These are phyloP conservation scores for Monosporascus sp. DNA, from an alignment of 2,329 filamentous ascomycete genomes.

Conservation along the genomic window DNA sequence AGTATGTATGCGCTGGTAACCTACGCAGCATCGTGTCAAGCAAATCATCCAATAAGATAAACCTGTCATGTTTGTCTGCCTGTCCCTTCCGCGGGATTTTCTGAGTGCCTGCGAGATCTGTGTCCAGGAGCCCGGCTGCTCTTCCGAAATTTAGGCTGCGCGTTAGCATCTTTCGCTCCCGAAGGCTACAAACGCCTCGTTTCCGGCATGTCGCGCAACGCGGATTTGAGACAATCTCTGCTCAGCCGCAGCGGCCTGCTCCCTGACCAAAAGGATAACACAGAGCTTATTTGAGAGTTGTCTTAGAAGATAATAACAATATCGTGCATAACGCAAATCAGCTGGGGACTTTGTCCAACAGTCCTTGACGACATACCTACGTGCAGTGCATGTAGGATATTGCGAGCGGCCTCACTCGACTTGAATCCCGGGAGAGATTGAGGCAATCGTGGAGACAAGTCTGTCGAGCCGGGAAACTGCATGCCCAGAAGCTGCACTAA, in stretches of 20 bases:
- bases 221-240: not conserved
- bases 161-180: not conserved
- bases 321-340: not conserved
- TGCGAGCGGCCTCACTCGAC: conserved; percentile 8
- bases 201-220: not conserved
- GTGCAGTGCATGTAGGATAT: not conserved
- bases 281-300: not conserved
- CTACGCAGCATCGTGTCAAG: not conserved
- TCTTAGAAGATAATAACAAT: not conserved
- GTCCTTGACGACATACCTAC: conserved; percentile 5
- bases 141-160: not conserved
- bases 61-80: not conserved
- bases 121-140: not conserved
- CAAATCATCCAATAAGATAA: not conserved
- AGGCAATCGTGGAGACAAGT: conserved; percentile 9
- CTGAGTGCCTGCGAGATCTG: not conserved
- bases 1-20: not conserved
- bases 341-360: conserved; percentile 6
- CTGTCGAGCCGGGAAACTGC: conserved; percentile 18
- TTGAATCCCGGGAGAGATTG: conserved; percentile 9
- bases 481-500: conserved; percentile 13
- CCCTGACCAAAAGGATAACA: not conserved
- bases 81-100: not conserved
- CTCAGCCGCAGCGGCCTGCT: not conserved
- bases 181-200: not conserved